Evolutionary conservation across 2,329 filamentous ascomycete species (phyloP).

Genomic region (Rugonectria rugulosa): DNA sequence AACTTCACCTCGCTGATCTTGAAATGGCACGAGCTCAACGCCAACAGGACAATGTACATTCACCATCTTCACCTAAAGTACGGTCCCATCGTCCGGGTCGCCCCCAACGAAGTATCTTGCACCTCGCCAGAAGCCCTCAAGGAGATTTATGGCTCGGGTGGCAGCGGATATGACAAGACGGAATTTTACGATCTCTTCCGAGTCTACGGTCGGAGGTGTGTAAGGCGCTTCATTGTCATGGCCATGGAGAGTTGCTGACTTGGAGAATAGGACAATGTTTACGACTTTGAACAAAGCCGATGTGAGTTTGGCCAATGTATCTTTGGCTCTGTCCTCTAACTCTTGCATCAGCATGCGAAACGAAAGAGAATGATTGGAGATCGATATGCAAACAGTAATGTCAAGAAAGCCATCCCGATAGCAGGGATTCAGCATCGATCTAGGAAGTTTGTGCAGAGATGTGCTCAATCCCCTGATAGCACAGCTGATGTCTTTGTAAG

Average conservation of each 20-base stretch:
- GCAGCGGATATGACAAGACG: conserved; percentile 71
- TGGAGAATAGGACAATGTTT: conserved; percentile 63
- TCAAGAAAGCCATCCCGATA: conserved; percentile 63
- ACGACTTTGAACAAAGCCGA: conserved; percentile 62
- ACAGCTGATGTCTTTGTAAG: conserved; percentile 69
- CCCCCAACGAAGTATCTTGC: conserved; percentile 67
- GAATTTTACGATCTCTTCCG: conserved; percentile 69
- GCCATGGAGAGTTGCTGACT: not conserved
- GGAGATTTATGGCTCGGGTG: conserved; percentile 68
- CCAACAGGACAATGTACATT: conserved; percentile 61
- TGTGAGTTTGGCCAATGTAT: conserved; percentile 44
- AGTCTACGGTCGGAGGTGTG: conserved; percentile 62
- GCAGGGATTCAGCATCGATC: conserved; percentile 66
- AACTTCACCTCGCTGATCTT: conserved; percentile 59
- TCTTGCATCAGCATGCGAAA: conserved; percentile 61
- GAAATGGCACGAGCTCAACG: conserved; percentile 64
- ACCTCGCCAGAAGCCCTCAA: conserved; percentile 63
- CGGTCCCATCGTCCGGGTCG: conserved; percentile 64
- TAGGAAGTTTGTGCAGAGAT: conserved; percentile 61
- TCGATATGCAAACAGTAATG: conserved; percentile 73
- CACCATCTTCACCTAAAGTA: conserved; percentile 63
- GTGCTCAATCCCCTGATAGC: conserved; percentile 51
- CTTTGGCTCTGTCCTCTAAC: not conserved
- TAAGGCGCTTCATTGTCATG: conserved; percentile 1
- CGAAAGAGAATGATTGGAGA: conserved; percentile 71